A percentile compares a stretch with the other conserved stretches of the same genome.
These are phyloP conservation scores for Aureobasidium melanogenum DNA, from an alignment of 2,329 filamentous ascomycete genomes.

Conservation along the genomic window DNA sequence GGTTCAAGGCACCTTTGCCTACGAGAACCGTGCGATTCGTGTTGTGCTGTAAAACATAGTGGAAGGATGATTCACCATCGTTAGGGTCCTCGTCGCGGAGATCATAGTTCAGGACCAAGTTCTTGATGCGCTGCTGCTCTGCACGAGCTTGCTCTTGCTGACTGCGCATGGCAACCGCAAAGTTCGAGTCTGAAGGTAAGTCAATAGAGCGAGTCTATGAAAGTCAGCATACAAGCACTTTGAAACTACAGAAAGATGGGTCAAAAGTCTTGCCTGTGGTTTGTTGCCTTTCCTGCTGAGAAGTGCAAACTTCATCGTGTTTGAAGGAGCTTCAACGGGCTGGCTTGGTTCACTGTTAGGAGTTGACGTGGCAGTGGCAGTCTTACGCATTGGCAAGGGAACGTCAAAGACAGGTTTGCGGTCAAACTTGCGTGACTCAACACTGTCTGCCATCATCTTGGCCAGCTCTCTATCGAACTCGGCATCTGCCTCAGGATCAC, in stretches of 20 bases:
- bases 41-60: constrained; percentile 36
- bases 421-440: constrained; percentile 93
- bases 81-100: constrained; percentile 65
- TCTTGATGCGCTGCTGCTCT: constrained; percentile 98
- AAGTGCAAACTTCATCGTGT: constrained; percentile 92
- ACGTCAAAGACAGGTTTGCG: constrained; percentile 92
- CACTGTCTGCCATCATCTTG: constrained; percentile 95
- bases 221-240: constrained; percentile 11
- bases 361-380: constrained; percentile 19
- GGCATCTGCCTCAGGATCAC: constrained; percentile 88
- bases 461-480: constrained; percentile 97
- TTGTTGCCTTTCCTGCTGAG: constrained; percentile 94
- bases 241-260: not conserved
- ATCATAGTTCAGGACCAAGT: constrained; percentile 92
- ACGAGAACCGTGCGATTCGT: constrained; percentile 39
- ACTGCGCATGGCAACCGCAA: constrained; percentile 90
- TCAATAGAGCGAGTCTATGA: constrained; percentile 79
- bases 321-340: constrained; percentile 24
- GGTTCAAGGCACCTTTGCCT: constrained; percentile 25
- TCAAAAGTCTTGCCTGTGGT: constrained; percentile 58
- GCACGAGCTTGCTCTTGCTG: constrained; percentile 92
- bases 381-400: constrained; percentile 74
- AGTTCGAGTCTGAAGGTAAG: constrained; percentile 80
- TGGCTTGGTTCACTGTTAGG: constrained; percentile 35
- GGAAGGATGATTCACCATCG: constrained; percentile 53